A percentile compares a stretch with the other conserved stretches of the same genome.
Evolutionary conservation across 768 basidiomycete species (phyloP).

Genomic region (Dictyophora rubrovolvata): DNA sequence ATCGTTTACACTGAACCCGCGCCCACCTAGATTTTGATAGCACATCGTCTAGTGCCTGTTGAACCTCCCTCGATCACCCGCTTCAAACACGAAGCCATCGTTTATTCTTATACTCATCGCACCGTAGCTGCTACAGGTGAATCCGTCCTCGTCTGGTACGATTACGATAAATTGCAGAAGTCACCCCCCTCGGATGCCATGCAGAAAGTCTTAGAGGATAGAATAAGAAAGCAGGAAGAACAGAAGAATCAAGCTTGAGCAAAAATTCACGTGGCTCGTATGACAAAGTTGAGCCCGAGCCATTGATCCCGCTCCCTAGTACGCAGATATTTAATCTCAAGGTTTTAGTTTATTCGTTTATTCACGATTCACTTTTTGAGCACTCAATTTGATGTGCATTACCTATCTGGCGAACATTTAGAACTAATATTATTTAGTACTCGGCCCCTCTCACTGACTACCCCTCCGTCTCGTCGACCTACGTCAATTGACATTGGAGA

Average conservation of each 20-base stretch:
- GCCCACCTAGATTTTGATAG: constrained; percentile 47
- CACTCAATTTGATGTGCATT: too few species aligned
- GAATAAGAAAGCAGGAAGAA: background rate
- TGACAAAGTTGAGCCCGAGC: too few species aligned
- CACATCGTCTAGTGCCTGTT: constrained; percentile 40
- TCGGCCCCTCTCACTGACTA: too few species aligned
- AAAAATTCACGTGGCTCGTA: background rate
- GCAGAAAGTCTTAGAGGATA: background rate
- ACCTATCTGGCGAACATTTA: too few species aligned
- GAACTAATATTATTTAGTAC: too few species aligned
- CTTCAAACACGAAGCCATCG: constrained; percentile 42
- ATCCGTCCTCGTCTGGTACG: constrained; percentile 56
- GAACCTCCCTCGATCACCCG: constrained; percentile 24
- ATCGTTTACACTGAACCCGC: background rate
- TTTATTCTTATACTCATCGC: constrained; percentile 56
- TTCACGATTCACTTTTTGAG: too few species aligned
- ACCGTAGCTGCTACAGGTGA: constrained; percentile 56
- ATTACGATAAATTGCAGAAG: constrained; percentile 59
- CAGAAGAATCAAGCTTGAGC: background rate
- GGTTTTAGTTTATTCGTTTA: too few species aligned
- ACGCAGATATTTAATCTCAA: too few species aligned
- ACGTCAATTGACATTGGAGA: too few species aligned
- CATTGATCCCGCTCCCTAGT: too few species aligned
- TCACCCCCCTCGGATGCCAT: constrained; percentile 1
- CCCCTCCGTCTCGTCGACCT: too few species aligned